Percentiles rank a stretch among this genome's conserved stretches.
Conservation (phyloP, 2,329 filamentous ascomycete genomes). For the Thelonectria rubi region DNA sequence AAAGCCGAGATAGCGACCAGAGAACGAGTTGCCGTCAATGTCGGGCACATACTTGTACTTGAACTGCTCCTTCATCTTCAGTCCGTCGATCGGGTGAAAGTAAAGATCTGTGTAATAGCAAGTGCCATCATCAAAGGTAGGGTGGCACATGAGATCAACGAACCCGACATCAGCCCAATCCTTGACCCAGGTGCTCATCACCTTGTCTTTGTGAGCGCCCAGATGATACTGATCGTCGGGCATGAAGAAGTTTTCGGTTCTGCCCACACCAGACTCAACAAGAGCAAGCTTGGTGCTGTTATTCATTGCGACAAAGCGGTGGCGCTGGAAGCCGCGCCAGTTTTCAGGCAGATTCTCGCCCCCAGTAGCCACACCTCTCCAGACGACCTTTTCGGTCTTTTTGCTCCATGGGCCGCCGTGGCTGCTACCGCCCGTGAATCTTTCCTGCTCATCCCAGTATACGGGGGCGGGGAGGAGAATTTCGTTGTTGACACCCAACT, state of each 20-base stretch:
- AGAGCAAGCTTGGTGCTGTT: slow-evolving; percentile 68
- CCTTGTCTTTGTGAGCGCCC: slow-evolving; percentile 53
- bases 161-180: slow-evolving; percentile 62
- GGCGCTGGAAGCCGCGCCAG: slow-evolving; percentile 78
- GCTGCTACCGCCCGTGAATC: slow-evolving; percentile 66
- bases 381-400: slow-evolving; percentile 65
- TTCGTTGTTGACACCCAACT: slow-evolving; percentile 74
- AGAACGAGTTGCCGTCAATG: slow-evolving; percentile 79
- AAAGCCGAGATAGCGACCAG: slow-evolving; percentile 74
- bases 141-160: slow-evolving; percentile 62
- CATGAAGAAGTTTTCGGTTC: slow-evolving; percentile 63
- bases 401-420: slow-evolving; percentile 64
- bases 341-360: slow-evolving; percentile 67
- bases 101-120: slow-evolving; percentile 61
- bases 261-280: slow-evolving; percentile 55
- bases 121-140: slow-evolving; percentile 46
- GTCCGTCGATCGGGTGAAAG: slow-evolving; percentile 51
- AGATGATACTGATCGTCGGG: slow-evolving; percentile 59
- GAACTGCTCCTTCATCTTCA: slow-evolving; percentile 63
- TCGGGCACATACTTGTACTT: slow-evolving; percentile 76
- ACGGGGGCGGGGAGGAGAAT: slow-evolving; percentile 75
- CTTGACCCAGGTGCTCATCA: slow-evolving; percentile 60
- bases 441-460: slow-evolving; percentile 71
- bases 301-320: slow-evolving; percentile 78
- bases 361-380: slow-evolving; percentile 75